These are phyloP conservation scores for Sarocladiaceae sp. DNA, from an alignment of 2,329 filamentous ascomycete species.

Conservation along the genomic window DNA sequence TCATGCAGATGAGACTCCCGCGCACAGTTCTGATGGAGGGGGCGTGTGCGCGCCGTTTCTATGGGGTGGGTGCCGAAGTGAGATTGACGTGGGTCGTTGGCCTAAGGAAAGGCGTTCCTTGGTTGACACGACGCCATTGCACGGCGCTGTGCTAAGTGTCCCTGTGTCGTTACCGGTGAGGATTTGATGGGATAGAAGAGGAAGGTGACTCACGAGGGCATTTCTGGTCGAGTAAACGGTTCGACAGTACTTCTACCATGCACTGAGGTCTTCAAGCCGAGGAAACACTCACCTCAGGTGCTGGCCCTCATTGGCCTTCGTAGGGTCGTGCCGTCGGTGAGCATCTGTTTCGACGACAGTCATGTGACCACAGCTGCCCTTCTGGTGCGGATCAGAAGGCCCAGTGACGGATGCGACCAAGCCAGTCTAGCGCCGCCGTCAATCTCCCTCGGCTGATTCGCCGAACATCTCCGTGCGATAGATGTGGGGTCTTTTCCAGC, in stretches of 20 bases:
- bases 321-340: too few relatives aligned
- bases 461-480: conserved; percentile 2
- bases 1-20: conserved; percentile 10
- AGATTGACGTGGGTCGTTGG: conserved; percentile 3
- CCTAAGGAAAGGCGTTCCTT: conserved; percentile 8
- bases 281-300: too few relatives aligned
- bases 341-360: too few relatives aligned
- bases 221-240: too few relatives aligned
- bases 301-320: too few relatives aligned
- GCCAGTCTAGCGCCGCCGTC: conserved; percentile 2
- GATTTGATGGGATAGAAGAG: neutral
- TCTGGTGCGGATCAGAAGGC: neutral
- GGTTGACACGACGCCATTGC: neutral
- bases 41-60: too few relatives aligned
- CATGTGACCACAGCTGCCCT: neutral
- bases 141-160: too few relatives aligned
- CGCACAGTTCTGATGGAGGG: neutral
- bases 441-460: conserved; percentile 8
- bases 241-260: too few relatives aligned
- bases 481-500: neutral
- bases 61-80: neutral
- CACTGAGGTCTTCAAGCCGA: too few relatives aligned
- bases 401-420: conserved; percentile 3
- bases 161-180: neutral
- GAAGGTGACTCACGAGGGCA: too few relatives aligned